Conservation (phyloP, 1,139 yeast genomes). For the Casaregolazyma suthepensis region DNA sequence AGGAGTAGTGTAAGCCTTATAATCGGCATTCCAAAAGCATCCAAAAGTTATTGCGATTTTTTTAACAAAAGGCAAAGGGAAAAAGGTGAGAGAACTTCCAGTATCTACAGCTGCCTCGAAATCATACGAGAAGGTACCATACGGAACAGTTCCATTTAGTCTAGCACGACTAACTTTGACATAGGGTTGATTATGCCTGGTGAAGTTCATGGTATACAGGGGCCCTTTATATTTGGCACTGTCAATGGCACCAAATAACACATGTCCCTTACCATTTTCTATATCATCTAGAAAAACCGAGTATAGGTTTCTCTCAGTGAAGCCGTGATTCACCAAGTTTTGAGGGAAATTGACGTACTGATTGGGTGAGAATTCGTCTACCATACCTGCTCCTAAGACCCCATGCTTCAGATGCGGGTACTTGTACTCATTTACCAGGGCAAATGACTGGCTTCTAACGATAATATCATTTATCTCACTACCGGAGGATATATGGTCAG, state of each 20-base stretch:
- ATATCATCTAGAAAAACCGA: constrained; percentile 30
- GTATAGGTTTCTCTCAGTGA: constrained; percentile 41
- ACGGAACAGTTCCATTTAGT: constrained; percentile 8
- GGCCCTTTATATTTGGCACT: constrained; percentile 41
- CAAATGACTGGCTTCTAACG: constrained; percentile 17
- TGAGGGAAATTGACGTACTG: constrained; percentile 22
- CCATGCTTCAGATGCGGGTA: background rate
- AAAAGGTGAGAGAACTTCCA: constrained; percentile 20
- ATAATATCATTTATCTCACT: constrained; percentile 14
- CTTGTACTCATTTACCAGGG: background rate
- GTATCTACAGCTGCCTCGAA: constrained; percentile 21
- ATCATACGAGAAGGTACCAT: background rate
- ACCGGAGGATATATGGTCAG: constrained; percentile 39
- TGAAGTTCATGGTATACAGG: constrained; percentile 20
- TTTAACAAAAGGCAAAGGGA: background rate
- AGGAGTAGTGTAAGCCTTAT: background rate
- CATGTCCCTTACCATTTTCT: constrained; percentile 32
- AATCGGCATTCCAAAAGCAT: background rate
- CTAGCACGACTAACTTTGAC: background rate
- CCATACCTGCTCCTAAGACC: background rate
- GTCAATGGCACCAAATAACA: constrained; percentile 47
- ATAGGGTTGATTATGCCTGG: background rate
- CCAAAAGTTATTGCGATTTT: background rate
- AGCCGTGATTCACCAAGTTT: constrained; percentile 33
- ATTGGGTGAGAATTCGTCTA: constrained; percentile 22